Conservation (phyloP, 1,284 basidiomycete species). For the Dichomitus squalens region DNA sequence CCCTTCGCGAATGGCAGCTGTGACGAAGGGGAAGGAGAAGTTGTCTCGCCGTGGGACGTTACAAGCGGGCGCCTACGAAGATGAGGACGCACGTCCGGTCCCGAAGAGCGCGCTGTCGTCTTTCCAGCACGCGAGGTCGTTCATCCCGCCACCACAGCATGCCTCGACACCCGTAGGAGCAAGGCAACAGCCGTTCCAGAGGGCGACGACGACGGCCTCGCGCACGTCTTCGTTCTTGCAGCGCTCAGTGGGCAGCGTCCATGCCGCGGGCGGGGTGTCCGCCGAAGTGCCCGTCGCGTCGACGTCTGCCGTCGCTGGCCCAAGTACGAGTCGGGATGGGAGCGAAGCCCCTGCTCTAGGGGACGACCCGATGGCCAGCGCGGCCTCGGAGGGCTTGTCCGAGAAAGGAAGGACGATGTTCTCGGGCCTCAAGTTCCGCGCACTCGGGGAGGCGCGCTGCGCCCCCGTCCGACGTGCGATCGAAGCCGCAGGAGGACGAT, state of each 20-base stretch:
- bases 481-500: conserved; percentile 55
- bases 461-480: conserved; percentile 57
- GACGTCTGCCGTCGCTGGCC: conserved; percentile 15
- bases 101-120: conserved; percentile 50
- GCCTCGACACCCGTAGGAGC: conserved; percentile 23
- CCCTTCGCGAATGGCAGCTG: conserved; percentile 2
- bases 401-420: conserved; percentile 42
- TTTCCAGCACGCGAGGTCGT: conserved; percentile 61
- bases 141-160: conserved; percentile 42
- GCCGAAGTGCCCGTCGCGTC: conserved; percentile 18
- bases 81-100: conserved; percentile 17
- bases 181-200: conserved; percentile 50
- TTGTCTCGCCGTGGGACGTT: conserved; percentile 5
- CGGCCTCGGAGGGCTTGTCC: conserved; percentile 3
- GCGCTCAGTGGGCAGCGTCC: conserved; percentile 13
- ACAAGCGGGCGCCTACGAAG: conserved; percentile 7
- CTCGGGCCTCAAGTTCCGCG: conserved; percentile 52
- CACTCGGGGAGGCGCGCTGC: conserved; percentile 65
- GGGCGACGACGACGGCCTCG: conserved; percentile 26
- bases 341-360: conserved; percentile 8
- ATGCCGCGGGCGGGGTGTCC: conserved; percentile 8
- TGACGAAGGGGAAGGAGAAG: not conserved
- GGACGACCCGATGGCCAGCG: not conserved
- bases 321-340: conserved; percentile 2
- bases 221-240: conserved; percentile 22